phyloP scores from a whole-genome alignment of 2,329 filamentous ascomycete species.

The Blumeria hordei region DNA sequence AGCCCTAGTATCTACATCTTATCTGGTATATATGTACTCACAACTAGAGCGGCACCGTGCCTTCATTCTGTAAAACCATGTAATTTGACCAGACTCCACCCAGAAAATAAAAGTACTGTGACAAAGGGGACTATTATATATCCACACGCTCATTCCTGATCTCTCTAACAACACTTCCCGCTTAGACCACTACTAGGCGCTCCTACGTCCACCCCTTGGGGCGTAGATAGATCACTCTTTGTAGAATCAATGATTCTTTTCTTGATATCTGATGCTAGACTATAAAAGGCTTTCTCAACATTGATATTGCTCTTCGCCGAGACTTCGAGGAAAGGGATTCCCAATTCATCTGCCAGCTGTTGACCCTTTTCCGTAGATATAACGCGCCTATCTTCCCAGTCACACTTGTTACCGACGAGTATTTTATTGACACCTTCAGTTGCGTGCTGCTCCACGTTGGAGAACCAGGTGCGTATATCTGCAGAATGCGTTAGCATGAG shows the following conservation, averaged over 20 bases:
- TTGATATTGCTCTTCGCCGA: slow-evolving; percentile 99
- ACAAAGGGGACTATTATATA: slow-evolving; percentile 6
- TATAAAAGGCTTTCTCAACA: slow-evolving; percentile 97
- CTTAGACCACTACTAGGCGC: slow-evolving; percentile 27
- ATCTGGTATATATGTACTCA: too few relatives aligned
- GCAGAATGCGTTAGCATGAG: slow-evolving; percentile 3
- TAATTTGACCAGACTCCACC: slow-evolving; percentile 15
- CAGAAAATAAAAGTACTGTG: slow-evolving; percentile 14
- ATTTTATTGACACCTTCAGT: slow-evolving; percentile 99
- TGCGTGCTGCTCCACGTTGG: slow-evolving; percentile 97
- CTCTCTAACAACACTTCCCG: slow-evolving; percentile 53
- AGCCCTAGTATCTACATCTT: slow-evolving; percentile 2
- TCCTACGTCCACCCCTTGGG: slow-evolving; percentile 42
- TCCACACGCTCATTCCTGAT: slow-evolving; percentile 1
- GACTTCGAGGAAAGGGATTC: slow-evolving; percentile 95
- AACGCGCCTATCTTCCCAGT: slow-evolving; percentile 97
- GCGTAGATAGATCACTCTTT: slow-evolving; percentile 42
- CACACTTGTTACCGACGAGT: slow-evolving; percentile 97
- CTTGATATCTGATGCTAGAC: slow-evolving; percentile 88
- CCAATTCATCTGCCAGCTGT: slow-evolving; percentile 78
- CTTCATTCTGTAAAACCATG: slow-evolving; percentile 11
- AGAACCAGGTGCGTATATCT: slow-evolving; percentile 99
- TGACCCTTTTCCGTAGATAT: slow-evolving; percentile 86
- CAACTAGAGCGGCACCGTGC: slow-evolving; percentile 1
- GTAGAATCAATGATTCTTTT: slow-evolving; percentile 86